phyloP scores from a whole-genome alignment of 2,329 filamentous ascomycete species.

The Emergomyces pasteurianus region DNA sequence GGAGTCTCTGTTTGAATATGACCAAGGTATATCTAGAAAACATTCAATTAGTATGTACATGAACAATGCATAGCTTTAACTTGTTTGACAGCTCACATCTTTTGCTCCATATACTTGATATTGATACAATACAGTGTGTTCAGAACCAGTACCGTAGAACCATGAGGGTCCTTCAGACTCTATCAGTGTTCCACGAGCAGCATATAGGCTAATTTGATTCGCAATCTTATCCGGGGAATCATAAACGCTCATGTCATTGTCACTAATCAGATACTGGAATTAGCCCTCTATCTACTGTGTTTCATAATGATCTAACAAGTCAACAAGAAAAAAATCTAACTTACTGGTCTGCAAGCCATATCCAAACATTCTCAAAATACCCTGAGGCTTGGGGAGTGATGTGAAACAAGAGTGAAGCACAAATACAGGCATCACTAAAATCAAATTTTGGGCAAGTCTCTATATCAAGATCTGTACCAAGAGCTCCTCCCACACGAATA shows the following conservation, averaged over 20 bases:
- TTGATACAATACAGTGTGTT: slow-evolving; percentile 59
- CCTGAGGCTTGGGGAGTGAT: slow-evolving; percentile 42
- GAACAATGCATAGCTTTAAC: slow-evolving; percentile 35
- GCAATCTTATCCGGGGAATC: neutral
- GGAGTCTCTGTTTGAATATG: slow-evolving; percentile 59
- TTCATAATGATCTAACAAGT: neutral
- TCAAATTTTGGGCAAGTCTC: slow-evolving; percentile 19
- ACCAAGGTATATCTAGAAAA: slow-evolving; percentile 32
- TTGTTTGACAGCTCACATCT: slow-evolving; percentile 23
- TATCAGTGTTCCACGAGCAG: slow-evolving; percentile 3
- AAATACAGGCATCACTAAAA: slow-evolving; percentile 16
- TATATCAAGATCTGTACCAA: slow-evolving; percentile 21
- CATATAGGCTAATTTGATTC: slow-evolving; percentile 6
- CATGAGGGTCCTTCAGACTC: slow-evolving; percentile 33
- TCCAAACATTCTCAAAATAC: slow-evolving; percentile 20
- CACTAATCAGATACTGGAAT: neutral
- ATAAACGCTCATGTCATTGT: neutral
- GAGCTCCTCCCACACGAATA: slow-evolving; percentile 28
- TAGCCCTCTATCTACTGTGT: neutral
- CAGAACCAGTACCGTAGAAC: slow-evolving; percentile 53
- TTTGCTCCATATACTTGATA: slow-evolving; percentile 52
- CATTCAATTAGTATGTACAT: neutral
- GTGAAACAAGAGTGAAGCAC: slow-evolving; percentile 46
- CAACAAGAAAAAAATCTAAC: neutral
- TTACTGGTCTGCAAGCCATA: slow-evolving; percentile 12